Evolutionary conservation across 164 flowering plant genomes (phyloP), one percentile per base, ranked within the genome.

Genomic region (Piper betle): DNA sequence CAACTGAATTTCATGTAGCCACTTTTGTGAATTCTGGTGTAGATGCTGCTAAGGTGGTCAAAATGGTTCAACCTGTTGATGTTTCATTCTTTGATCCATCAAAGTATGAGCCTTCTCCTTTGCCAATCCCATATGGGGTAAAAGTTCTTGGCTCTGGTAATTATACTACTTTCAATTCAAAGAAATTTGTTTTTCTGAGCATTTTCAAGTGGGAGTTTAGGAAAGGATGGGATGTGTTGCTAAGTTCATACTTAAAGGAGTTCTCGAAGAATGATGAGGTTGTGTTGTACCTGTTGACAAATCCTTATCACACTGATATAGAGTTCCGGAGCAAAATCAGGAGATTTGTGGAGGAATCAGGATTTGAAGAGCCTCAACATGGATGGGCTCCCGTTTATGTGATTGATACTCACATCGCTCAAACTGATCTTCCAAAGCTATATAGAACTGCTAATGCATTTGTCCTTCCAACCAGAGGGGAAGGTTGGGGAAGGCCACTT

Each of bases 221-320:
- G 72, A 85, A 88, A 66, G 96, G 89, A 19, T 88, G 96, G 96
- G 91, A 85, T 80, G 78, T 85, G 42, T 59, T 88, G 73, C 71
- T 88, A 74, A 74, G 55, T 53, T 69, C 96, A 53, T 88, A 84
- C 63, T 73, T 85, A 76, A 65, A 72, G 61, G 96, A 88, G 63
- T 88, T 88, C 68, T 66, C 77, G 11, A 43, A 25, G 19, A 62
- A 5, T 58, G 88, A 88, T 77, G 72, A 69, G 59, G 86, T 85
- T 50, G 76, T 67, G 40, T 68, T 84, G 74, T 82, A 72, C 64
- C 64, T 88, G 55, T 56, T 88, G 55, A 84, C 88, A 25, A 85
- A 85, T 67, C 73, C 89, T 10, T 88, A 78, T 59, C 89, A 88
- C 61, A 68, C 86, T 60, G 81, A 74, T 61, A 64, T 70, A 4